Evolutionary conservation across 768 basidiomycete genomes (phyloP).

Genomic region (Cantharellus anzutake): DNA sequence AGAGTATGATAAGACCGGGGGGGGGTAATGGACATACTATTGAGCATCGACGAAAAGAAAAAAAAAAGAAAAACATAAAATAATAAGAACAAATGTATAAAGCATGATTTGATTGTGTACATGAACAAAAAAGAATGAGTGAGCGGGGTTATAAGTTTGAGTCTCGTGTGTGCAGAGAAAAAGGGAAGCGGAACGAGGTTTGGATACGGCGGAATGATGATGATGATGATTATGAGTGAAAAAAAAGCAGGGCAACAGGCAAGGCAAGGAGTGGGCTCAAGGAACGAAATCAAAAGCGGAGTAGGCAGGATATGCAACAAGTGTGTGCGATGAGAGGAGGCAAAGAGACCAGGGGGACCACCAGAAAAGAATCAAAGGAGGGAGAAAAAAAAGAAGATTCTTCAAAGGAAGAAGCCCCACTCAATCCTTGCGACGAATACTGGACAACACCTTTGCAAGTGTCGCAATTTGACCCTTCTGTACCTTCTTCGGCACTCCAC

Average conservation of each 20-base stretch:
- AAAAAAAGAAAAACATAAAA: too few relatives aligned
- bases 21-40: too few relatives aligned
- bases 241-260: not conserved
- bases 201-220: not conserved
- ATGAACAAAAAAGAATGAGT: not conserved
- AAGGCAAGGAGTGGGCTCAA: not conserved
- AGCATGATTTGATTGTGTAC: too few relatives aligned
- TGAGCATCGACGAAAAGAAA: too few relatives aligned
- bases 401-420: not conserved
- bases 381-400: not conserved
- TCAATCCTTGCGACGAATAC: not conserved
- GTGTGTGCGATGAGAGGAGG: not conserved
- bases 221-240: not conserved
- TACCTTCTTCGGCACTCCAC: conserved; percentile 39
- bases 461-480: conserved; percentile 81
- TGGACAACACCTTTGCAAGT: conserved; percentile 77
- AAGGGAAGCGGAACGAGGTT: not conserved
- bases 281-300: not conserved
- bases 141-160: not conserved
- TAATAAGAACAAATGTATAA: too few relatives aligned
- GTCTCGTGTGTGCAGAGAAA: not conserved
- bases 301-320: not conserved
- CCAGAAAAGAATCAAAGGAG: not conserved
- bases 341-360: not conserved
- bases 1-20: too few relatives aligned